A percentile compares a stretch with the other conserved stretches of the same genome.
phyloP scores from a whole-genome alignment of 352 stramenopile genomes.

The Phytophthora pini region DNA sequence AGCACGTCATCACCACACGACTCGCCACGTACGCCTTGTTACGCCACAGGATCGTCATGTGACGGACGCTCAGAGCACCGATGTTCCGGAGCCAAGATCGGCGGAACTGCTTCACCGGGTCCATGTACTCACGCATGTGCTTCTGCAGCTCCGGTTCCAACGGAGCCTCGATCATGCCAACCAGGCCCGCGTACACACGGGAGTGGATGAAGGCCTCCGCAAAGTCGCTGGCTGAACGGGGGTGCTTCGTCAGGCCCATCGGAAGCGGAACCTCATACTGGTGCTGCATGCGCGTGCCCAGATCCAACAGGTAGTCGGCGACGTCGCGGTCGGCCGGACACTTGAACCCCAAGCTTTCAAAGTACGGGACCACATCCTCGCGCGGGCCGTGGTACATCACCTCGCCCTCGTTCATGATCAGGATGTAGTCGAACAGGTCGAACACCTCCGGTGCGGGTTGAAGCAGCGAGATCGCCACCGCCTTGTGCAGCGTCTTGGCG shows the following conservation, averaged over 20 bases:
- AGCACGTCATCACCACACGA: conserved; percentile 1
- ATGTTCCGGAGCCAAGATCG: conserved; percentile 18
- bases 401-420: conserved; percentile 50
- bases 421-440: conserved; percentile 49
- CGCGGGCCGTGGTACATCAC: conserved; percentile 41
- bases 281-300: conserved; percentile 19
- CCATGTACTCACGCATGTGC: conserved; percentile 24
- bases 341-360: conserved; percentile 28
- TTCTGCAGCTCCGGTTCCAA: conserved; percentile 21
- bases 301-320: conserved; percentile 36
- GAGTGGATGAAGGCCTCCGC: conserved; percentile 17
- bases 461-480: conserved; percentile 74
- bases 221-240: conserved; percentile 21
- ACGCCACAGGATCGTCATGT: conserved; percentile 2
- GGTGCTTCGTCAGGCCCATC: conserved; percentile 18
- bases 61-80: conserved; percentile 11
- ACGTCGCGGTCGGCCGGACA: conserved; percentile 28
- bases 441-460: conserved; percentile 78
- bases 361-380: conserved; percentile 29
- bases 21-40: conserved; percentile 5
- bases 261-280: neutral
- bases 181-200: conserved; percentile 14
- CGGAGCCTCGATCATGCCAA: conserved; percentile 2
- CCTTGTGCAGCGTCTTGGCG: conserved; percentile 46
- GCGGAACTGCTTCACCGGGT: conserved; percentile 25